Evolutionary conservation across 768 basidiomycete species (phyloP), one percentile per base, ranked within the genome.

Genomic region (Leccinum rimulosum): DNA sequence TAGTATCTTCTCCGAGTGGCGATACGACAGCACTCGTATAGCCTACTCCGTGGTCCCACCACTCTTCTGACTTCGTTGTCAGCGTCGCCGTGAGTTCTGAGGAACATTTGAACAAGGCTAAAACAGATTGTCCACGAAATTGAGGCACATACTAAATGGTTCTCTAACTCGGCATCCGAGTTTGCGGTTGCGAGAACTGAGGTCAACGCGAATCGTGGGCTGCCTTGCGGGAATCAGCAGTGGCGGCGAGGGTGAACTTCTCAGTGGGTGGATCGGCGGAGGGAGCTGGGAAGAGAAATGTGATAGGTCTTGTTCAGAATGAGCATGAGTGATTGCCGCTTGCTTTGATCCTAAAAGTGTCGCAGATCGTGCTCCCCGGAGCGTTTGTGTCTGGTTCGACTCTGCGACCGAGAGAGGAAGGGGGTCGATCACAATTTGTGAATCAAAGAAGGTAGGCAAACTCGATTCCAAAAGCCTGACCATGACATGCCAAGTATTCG

Each of bases 401-500:
- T 45, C 6, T 4, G 55, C 8, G 19, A 19, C 27, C 22, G n/a
- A 19, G 9, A 40, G 33, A 30, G 38, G 30, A 17, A 47, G 48
- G 19, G 15, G 12, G 10, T 57, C 50, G 38, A 68, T 56, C 17
- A 66, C 35, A 15, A 67, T 54, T 25, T 28, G 50, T 17, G 64
- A 63, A 50, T 61, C 57, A 27, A 67, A 63, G 48, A 59, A 67
- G 17, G 66, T 67, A 28, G 64, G 64, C 25, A 36, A 36, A 50
- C 66, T 68, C 10, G 61, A 49, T 27, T 67, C 66, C 6, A 67
- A 33, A 15, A 67, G 59, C 4, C 76, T 76, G 6, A 87, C 76
- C 22, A 77, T 69, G 51, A 86, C 72, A 50, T 79, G 76, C 85
- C 68, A 71, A 9, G 56, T 51, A n/a, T 53, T 60, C 31, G 5